Conservation (phyloP, 2,329 filamentous ascomycete genomes). For the Aspergillus oerlinghausenensis region DNA sequence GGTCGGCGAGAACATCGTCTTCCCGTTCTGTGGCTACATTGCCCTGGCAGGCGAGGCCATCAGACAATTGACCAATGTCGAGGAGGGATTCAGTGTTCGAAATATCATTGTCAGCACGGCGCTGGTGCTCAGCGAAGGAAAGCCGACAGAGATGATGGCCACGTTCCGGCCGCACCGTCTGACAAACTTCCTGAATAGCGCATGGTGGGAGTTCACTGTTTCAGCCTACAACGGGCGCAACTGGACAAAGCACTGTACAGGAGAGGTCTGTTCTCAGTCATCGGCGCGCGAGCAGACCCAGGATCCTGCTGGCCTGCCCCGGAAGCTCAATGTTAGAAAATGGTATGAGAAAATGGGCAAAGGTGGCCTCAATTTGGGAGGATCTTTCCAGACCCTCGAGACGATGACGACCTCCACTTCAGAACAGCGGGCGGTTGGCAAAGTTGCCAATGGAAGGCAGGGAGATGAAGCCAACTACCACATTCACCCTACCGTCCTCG, state of each 20-base stretch:
- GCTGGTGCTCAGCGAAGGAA: slow-evolving; percentile 16
- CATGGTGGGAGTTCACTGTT: slow-evolving; percentile 27
- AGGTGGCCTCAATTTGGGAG: slow-evolving; percentile 13
- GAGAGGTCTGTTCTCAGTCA: slow-evolving; percentile 6
- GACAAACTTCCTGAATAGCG: slow-evolving; percentile 9
- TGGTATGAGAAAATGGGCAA: slow-evolving; percentile 15
- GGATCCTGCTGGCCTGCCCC: neutral
- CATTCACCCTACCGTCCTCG: slow-evolving; percentile 20
- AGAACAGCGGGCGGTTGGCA: neutral
- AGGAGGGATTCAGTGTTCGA: slow-evolving; percentile 9
- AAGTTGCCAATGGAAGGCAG: neutral
- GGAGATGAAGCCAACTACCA: slow-evolving; percentile 8
- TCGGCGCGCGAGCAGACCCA: neutral
- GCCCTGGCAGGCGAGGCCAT: slow-evolving; percentile 41
- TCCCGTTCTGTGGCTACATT: slow-evolving; percentile 42
- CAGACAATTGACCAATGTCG: slow-evolving; percentile 4
- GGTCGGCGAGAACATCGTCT: slow-evolving; percentile 36
- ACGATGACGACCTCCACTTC: slow-evolving; percentile 5
- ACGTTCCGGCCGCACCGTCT: slow-evolving; percentile 9
- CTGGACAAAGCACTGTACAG: slow-evolving; percentile 23
- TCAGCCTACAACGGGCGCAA: slow-evolving; percentile 14
- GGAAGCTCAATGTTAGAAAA: slow-evolving; percentile 5
- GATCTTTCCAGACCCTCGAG: slow-evolving; percentile 9
- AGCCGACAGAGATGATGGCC: slow-evolving; percentile 17
- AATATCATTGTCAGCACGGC: slow-evolving; percentile 15